Conservation (phyloP, 257 asterid species). For the Nicotiana paniculata region DNA sequence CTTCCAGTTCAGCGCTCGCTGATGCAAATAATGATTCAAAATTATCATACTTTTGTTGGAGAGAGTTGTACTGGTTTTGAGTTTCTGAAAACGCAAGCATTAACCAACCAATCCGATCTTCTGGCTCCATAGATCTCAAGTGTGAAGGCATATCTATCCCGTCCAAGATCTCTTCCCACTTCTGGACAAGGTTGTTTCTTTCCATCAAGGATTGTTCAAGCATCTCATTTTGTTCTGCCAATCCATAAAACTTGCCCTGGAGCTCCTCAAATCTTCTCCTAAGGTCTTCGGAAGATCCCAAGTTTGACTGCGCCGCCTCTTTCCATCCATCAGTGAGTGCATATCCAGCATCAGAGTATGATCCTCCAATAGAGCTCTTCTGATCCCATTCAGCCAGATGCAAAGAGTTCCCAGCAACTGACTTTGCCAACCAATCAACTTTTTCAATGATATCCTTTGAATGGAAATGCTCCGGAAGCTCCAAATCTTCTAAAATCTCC, state of each 20-base stretch:
- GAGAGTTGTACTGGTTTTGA: conserved; percentile 52
- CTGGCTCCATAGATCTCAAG: conserved; percentile 77
- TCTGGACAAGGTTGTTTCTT: conserved; percentile 84
- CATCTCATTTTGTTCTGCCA: conserved; percentile 98
- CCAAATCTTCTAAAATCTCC: conserved; percentile 92
- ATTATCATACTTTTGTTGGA: conserved; percentile 67
- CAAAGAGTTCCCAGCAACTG: conserved; percentile 47
- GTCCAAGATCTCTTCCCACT: conserved; percentile 78
- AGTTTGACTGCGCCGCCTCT: conserved; percentile 48
- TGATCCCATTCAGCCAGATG: conserved; percentile 61
- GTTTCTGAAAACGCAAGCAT: conserved; percentile 61
- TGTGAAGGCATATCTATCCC: conserved; percentile 72
- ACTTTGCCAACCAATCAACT: conserved; percentile 85
- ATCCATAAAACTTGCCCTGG: conserved; percentile 73
- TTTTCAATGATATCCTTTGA: conserved; percentile 76
- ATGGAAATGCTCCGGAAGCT: conserved; percentile 90
- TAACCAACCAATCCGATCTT: conserved; percentile 80
- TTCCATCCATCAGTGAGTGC: conserved; percentile 56
- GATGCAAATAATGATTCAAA: conserved; percentile 53
- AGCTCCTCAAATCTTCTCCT: conserved; percentile 75
- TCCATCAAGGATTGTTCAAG: conserved; percentile 95
- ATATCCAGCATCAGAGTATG: conserved; percentile 59
- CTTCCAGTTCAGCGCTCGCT: conserved; percentile 54
- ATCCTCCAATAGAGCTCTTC: conserved; percentile 48
- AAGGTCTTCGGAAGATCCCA: conserved; percentile 52